Evolutionary conservation across 1,139 yeast species (phyloP).

Genomic region (Yamadazyma oceani): DNA sequence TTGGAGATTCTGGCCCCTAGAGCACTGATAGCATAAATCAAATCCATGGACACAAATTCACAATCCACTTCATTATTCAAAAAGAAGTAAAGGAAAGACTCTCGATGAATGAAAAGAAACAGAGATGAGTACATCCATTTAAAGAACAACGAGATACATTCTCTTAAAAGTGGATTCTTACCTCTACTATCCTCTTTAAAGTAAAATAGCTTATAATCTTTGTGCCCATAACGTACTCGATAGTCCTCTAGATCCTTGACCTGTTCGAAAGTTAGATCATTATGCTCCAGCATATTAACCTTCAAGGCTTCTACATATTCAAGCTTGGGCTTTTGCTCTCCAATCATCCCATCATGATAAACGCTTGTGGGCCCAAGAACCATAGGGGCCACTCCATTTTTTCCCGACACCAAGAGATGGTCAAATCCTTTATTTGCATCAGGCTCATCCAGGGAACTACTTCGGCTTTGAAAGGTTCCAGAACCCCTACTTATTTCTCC

Average conservation of each 20-base stretch:
- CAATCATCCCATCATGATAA: slow-evolving; percentile 11
- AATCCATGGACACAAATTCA: slow-evolving; percentile 12
- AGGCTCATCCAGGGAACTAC: neutral
- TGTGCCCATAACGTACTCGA: slow-evolving; percentile 9
- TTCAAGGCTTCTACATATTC: neutral
- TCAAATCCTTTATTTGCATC: slow-evolving; percentile 7
- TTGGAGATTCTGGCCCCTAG: slow-evolving; percentile 13
- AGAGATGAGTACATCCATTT: slow-evolving; percentile 14
- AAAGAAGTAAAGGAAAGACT: slow-evolving; percentile 13
- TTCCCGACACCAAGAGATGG: slow-evolving; percentile 8
- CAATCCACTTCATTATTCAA: slow-evolving; percentile 11
- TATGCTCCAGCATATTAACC: too few species aligned
- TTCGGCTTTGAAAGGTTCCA: neutral
- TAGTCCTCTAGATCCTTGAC: slow-evolving; percentile 8
- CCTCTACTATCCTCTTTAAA: slow-evolving; percentile 4
- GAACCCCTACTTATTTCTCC: too few species aligned
- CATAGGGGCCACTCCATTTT: slow-evolving; percentile 8
- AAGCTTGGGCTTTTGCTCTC: slow-evolving; percentile 1
- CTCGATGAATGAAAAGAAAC: slow-evolving; percentile 14
- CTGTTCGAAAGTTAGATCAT: slow-evolving; percentile 7
- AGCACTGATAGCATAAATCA: slow-evolving; percentile 13
- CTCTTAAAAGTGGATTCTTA: slow-evolving; percentile 3
- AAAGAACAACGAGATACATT: slow-evolving; percentile 12
- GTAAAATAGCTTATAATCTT: slow-evolving; percentile 9
- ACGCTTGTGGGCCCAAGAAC: slow-evolving; percentile 15